Evolutionary conservation across 176 grass and related monocot species (phyloP), one percentile per base, ranked within the genome.

Genomic region (Oryza brachyantha): DNA sequence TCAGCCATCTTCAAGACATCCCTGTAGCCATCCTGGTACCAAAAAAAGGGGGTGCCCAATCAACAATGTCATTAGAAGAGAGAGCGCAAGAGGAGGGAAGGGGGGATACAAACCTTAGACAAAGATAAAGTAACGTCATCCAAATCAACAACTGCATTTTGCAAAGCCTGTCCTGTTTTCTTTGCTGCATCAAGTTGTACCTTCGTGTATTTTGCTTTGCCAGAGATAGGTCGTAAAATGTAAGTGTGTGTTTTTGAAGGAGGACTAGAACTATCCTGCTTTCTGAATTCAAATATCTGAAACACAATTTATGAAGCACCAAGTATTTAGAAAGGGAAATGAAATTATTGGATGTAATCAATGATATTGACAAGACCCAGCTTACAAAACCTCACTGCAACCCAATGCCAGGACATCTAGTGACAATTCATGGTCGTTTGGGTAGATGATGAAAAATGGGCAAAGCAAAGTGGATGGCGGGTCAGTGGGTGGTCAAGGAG

Each of bases 1-100:
- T 98, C 95, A 24, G 92, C 92, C 95, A 92, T 91, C 81, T 92
- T 92, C 72, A 98, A 84, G 66, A 98, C 94, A 81, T 98, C 95
- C 80, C 87, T 92, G 70, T 98, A 98, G 24, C 92, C 89, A 76
- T 94, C 85, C 95, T 98, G 86, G 25, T 54, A 84, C 25, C 31
- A 89, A 72, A 43, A 68, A 84, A 85, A 73, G 13, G 35, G 21
- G 41, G 12, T 63, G 40, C 71, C 48, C 29, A 36, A 64, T 50
- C 71, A 57, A 70, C 19, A 45, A 41, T 63, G 66, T 25, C 35
- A 29, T 79, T 72, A 54, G 62, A 25, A 27, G 66, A 50, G 36
- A 78, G 19, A 80, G 66, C 25, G 11, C 19, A 38, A 27, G 61
- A 38, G 26, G 69, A 54, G 77, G 48, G 14, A 38, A 68, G 42